Evolutionary conservation across 441 rosid species (phyloP).

Genomic region (Metrosideros polymorpha): DNA sequence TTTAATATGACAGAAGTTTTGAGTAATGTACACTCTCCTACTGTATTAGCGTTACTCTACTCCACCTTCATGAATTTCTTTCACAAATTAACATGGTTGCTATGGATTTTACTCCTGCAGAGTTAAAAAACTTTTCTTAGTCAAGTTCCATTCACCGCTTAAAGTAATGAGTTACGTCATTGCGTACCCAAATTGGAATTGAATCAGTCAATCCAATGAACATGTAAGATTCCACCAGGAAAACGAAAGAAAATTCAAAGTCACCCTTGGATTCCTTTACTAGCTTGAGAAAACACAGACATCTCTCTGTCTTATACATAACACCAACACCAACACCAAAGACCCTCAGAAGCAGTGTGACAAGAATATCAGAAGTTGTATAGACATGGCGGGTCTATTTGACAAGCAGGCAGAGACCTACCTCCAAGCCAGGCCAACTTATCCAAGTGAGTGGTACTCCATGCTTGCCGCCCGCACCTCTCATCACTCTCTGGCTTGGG

Average conservation of each 20-base stretch:
- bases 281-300: not conserved
- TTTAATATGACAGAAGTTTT: not conserved
- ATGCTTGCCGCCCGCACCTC: conserved; percentile 38
- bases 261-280: not conserved
- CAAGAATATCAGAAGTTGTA: not conserved
- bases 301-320: not conserved
- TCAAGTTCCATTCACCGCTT: not conserved
- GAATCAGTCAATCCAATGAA: not conserved
- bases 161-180: not conserved
- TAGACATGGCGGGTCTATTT: conserved; percentile 34
- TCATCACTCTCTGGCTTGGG: conserved; percentile 44
- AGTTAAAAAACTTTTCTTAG: not conserved
- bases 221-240: not conserved
- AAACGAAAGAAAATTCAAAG: not conserved
- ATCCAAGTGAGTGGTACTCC: conserved; percentile 41
- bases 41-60: not conserved
- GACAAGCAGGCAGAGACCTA: conserved; percentile 41
- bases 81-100: not conserved
- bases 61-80: not conserved
- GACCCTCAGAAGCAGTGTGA: not conserved
- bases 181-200: not conserved
- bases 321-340: not conserved
- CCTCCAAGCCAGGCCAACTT: conserved; percentile 39
- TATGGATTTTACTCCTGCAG: not conserved
- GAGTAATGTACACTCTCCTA: not conserved